Evolutionary conservation across 768 basidiomycete genomes (phyloP).

Genomic region (Russula foetens): DNA sequence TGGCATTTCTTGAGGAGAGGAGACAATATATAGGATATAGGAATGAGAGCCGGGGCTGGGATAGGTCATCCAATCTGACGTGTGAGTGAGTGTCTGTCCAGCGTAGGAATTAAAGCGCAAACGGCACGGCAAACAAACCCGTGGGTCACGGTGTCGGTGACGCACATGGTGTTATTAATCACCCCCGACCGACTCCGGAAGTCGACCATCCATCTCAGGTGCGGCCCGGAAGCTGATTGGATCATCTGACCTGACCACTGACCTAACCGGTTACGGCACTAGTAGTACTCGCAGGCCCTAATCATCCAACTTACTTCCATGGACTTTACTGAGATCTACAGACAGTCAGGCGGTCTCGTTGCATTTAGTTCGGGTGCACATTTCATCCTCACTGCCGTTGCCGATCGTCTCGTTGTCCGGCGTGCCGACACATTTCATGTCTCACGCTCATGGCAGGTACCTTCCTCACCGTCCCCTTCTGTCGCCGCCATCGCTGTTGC

Average conservation of each 20-base stretch:
- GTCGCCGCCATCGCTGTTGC: conserved; percentile 32
- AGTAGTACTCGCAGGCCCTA: too few species aligned
- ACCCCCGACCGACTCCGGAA: too few species aligned
- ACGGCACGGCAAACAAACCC: too few species aligned
- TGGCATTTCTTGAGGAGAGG: neutral
- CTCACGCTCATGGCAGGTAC: conserved; percentile 68
- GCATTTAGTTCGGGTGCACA: conserved; percentile 82
- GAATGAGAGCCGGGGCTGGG: neutral
- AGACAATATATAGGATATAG: neutral
- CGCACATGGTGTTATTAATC: too few species aligned
- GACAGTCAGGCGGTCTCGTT: conserved; percentile 59
- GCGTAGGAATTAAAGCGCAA: too few species aligned
- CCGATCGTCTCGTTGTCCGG: conserved; percentile 75
- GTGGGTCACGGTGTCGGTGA: too few species aligned
- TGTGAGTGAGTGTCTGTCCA: neutral
- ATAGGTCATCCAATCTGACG: conserved; percentile 11
- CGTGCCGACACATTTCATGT: conserved; percentile 81
- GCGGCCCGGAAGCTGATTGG: neutral
- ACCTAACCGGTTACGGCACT: neutral
- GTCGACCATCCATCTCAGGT: too few species aligned
- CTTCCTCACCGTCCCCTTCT: conserved; percentile 46
- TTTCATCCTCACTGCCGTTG: conserved; percentile 73
- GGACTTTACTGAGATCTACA: conserved; percentile 87
- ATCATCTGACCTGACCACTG: neutral
- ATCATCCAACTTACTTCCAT: conserved; percentile 28